phyloP scores from a whole-genome alignment of 2,329 filamentous ascomycete species.

The Pseudogymnoascus sp. region DNA sequence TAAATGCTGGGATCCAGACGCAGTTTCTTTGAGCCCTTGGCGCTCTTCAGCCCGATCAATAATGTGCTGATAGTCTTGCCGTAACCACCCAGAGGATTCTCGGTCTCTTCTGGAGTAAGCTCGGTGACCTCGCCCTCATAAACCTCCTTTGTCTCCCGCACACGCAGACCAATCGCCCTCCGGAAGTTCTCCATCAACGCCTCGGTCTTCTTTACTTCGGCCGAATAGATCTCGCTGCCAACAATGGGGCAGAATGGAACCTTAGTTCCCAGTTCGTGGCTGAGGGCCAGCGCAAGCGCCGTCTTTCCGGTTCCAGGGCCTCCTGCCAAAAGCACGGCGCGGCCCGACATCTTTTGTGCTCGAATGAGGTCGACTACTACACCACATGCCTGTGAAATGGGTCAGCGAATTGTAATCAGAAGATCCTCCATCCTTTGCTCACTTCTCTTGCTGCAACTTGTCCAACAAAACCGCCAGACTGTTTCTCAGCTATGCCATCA shows the following conservation, averaged over 20 bases:
- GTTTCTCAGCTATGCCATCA: slow-evolving; percentile 77
- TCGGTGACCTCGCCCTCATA: slow-evolving; percentile 99
- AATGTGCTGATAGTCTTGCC: slow-evolving; percentile 96
- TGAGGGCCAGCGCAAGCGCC: slow-evolving; percentile 87
- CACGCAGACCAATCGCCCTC: slow-evolving; percentile 89
- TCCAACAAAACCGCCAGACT: slow-evolving; percentile 79
- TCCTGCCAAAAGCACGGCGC: slow-evolving; percentile 86
- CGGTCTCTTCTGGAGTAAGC: slow-evolving; percentile 92
- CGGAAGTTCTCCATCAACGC: slow-evolving; percentile 99
- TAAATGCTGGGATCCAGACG: slow-evolving; percentile 96
- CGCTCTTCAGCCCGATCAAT: slow-evolving; percentile 88
- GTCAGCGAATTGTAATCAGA: background rate
- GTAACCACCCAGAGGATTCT: slow-evolving; percentile 94
- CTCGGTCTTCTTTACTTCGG: slow-evolving; percentile 99
- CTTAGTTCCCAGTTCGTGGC: slow-evolving; percentile 94
- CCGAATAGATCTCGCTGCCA: slow-evolving; percentile 94
- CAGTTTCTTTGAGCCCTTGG: slow-evolving; percentile 95
- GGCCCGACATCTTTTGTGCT: slow-evolving; percentile 94
- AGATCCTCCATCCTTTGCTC: slow-evolving; percentile 17
- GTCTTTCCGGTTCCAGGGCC: slow-evolving; percentile 97
- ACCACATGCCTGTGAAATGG: slow-evolving; percentile 66
- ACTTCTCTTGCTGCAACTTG: slow-evolving; percentile 85
- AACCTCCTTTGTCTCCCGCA: slow-evolving; percentile 97
- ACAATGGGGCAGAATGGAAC: slow-evolving; percentile 98
- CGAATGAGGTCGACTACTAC: slow-evolving; percentile 93